These are phyloP conservation scores for Flaveria bidentis DNA, from an alignment of 129 eudicot species.

Conservation along the genomic window DNA sequence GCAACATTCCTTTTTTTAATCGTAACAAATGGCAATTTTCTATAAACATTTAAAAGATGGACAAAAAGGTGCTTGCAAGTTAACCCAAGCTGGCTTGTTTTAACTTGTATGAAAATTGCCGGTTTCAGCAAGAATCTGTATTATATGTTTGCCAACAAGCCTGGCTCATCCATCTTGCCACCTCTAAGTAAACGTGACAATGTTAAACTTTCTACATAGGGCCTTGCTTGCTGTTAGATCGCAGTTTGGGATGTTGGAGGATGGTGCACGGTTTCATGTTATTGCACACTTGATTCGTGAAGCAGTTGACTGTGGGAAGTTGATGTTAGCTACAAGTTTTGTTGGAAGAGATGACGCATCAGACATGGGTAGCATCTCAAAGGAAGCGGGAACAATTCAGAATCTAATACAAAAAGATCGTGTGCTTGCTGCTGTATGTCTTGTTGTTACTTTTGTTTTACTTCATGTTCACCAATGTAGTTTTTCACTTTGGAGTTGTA, in stretches of 20 bases:
- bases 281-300: slow-evolving; percentile 84
- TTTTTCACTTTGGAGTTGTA: not conserved
- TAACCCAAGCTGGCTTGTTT: not conserved
- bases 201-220: slow-evolving; percentile 52
- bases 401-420: slow-evolving; percentile 92
- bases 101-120: not conserved
- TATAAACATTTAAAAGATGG: not conserved
- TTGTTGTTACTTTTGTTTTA: slow-evolving; percentile 23
- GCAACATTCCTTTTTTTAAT: not conserved
- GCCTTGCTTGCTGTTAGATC: slow-evolving; percentile 81
- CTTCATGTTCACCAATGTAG: not conserved
- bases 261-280: slow-evolving; percentile 92
- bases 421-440: slow-evolving; percentile 72
- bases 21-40: not conserved
- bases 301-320: slow-evolving; percentile 88
- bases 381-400: slow-evolving; percentile 66
- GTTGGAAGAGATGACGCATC: slow-evolving; percentile 60
- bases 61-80: slow-evolving; percentile 2
- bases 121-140: not conserved
- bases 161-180: slow-evolving; percentile 8
- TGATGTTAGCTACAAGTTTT: slow-evolving; percentile 75
- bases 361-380: slow-evolving; percentile 53
- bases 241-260: slow-evolving; percentile 82
- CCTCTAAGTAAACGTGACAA: slow-evolving; percentile 12
- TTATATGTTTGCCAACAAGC: not conserved